Evolutionary conservation across 106 monocot genomes (phyloP).

Genomic region (Platanthera zijinensis): DNA sequence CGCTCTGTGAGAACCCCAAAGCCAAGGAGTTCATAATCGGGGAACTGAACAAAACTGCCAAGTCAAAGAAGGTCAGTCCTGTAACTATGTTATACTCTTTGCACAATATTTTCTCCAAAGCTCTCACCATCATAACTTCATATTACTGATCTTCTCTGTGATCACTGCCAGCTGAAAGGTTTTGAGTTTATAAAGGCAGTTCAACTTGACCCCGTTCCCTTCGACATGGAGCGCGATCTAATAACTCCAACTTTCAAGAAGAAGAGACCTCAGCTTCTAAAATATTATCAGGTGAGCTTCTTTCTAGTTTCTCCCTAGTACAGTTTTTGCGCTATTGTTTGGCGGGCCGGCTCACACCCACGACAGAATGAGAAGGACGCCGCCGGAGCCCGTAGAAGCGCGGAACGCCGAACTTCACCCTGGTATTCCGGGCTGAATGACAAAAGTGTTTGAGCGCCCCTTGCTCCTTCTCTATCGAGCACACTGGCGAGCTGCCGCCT

Average conservation of each 20-base stretch:
- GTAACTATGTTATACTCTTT: background rate
- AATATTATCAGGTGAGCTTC: slow-evolving; percentile 68
- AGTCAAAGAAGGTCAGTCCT: slow-evolving; percentile 53
- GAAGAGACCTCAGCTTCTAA: slow-evolving; percentile 90
- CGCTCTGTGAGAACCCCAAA: slow-evolving; percentile 64
- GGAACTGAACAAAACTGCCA: slow-evolving; percentile 64
- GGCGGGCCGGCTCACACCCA: too few species aligned
- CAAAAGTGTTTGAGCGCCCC: too few species aligned
- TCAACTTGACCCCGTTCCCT: slow-evolving; percentile 80
- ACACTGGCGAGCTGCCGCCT: too few species aligned
- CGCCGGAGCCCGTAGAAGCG: too few species aligned
- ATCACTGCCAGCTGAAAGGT: slow-evolving; percentile 61
- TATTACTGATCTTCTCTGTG: background rate
- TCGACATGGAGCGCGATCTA: slow-evolving; percentile 89
- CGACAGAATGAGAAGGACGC: too few species aligned
- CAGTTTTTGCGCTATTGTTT: too few species aligned
- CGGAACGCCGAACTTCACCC: too few species aligned
- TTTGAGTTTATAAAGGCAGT: slow-evolving; percentile 83
- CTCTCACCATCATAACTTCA: background rate
- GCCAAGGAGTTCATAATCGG: slow-evolving; percentile 65
- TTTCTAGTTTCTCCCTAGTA: background rate
- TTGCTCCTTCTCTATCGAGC: too few species aligned
- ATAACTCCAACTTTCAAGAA: slow-evolving; percentile 93
- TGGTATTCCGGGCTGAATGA: too few species aligned
- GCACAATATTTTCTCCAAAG: background rate